Evolutionary conservation across 2,329 filamentous ascomycete genomes (phyloP).

Genomic region (Monosporascus sp.): DNA sequence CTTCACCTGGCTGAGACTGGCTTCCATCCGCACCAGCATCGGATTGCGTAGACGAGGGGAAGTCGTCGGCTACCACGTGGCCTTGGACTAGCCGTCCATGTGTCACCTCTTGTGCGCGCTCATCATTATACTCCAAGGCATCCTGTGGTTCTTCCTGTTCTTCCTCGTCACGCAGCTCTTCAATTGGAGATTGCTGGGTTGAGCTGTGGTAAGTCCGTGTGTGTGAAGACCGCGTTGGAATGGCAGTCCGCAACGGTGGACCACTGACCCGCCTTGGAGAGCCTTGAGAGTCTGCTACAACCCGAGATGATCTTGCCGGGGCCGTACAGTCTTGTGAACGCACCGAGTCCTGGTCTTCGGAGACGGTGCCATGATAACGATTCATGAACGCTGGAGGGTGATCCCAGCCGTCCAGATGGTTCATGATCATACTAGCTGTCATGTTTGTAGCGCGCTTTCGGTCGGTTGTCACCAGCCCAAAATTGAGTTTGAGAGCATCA

Average conservation of each 20-base stretch:
- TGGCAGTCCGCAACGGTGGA: slow-evolving; percentile 24
- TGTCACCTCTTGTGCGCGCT: slow-evolving; percentile 82
- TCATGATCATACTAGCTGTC: slow-evolving; percentile 74
- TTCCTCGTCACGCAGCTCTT: slow-evolving; percentile 32
- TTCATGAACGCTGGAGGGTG: slow-evolving; percentile 20
- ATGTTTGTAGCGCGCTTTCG: slow-evolving; percentile 61
- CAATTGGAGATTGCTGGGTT: slow-evolving; percentile 31
- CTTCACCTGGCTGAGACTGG: slow-evolving; percentile 46
- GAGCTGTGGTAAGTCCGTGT: slow-evolving; percentile 25
- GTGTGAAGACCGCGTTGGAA: slow-evolving; percentile 22
- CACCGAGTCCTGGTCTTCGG: slow-evolving; percentile 18
- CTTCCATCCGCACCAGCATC: slow-evolving; percentile 58
- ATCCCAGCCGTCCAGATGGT: slow-evolving; percentile 54
- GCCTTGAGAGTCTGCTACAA: slow-evolving; percentile 36
- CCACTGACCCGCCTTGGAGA: slow-evolving; percentile 36
- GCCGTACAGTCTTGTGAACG: slow-evolving; percentile 21
- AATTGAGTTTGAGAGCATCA: slow-evolving; percentile 94
- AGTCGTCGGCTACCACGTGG: slow-evolving; percentile 92
- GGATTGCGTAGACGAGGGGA: slow-evolving; percentile 71
- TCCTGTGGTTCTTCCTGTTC: slow-evolving; percentile 33
- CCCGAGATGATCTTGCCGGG: slow-evolving; percentile 18
- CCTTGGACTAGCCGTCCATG: slow-evolving; percentile 88
- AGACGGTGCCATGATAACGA: slow-evolving; percentile 15
- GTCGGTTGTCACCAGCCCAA: slow-evolving; percentile 91
- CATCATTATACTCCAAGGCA: slow-evolving; percentile 61